These are phyloP conservation scores for Volutella citrinella DNA, from an alignment of 2,329 filamentous ascomycete species.

Conservation along the genomic window DNA sequence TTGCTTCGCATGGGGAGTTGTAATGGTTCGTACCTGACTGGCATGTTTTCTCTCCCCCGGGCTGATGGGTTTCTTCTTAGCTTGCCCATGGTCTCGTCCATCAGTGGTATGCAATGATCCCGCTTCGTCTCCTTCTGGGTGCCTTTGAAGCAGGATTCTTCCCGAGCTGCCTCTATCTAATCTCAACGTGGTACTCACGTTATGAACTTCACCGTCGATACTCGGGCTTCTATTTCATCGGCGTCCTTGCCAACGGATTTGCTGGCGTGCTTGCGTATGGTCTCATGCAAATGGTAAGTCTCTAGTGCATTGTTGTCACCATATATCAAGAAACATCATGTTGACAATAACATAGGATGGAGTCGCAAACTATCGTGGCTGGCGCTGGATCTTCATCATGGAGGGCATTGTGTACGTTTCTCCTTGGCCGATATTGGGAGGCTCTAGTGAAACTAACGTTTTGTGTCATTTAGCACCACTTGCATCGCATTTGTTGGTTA, in stretches of 20 bases:
- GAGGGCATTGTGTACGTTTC: slow-evolving; percentile 10
- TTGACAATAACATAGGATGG: no score
- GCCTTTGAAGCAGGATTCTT: slow-evolving; percentile 10
- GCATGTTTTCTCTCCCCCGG: no score
- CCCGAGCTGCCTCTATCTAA: slow-evolving; percentile 8
- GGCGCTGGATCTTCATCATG: slow-evolving; percentile 13
- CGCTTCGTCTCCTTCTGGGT: slow-evolving; percentile 4
- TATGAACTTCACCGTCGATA: slow-evolving; percentile 4
- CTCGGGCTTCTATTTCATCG: slow-evolving; percentile 5
- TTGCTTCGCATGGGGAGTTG: no score
- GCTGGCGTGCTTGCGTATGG: slow-evolving; percentile 7
- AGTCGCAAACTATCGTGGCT: slow-evolving; percentile 1
- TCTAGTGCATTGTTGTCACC: slow-evolving; percentile 1
- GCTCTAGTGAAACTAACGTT: no score
- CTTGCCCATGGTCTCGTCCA: slow-evolving; percentile 7
- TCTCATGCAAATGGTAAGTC: background rate
- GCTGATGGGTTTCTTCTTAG: no score
- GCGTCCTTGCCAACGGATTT: slow-evolving; percentile 2
- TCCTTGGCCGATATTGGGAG: no score
- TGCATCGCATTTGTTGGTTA: slow-evolving; percentile 3
- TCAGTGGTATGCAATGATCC: slow-evolving; percentile 5
- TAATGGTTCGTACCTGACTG: slow-evolving; percentile 4
- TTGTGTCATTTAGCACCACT: no score
- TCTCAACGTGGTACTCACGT: slow-evolving; percentile 9
- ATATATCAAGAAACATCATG: no score